Base-by-base conservation (phyloP, 2,329 filamentous ascomycete species). In the Sclerotiophoma versabilis region DNA sequence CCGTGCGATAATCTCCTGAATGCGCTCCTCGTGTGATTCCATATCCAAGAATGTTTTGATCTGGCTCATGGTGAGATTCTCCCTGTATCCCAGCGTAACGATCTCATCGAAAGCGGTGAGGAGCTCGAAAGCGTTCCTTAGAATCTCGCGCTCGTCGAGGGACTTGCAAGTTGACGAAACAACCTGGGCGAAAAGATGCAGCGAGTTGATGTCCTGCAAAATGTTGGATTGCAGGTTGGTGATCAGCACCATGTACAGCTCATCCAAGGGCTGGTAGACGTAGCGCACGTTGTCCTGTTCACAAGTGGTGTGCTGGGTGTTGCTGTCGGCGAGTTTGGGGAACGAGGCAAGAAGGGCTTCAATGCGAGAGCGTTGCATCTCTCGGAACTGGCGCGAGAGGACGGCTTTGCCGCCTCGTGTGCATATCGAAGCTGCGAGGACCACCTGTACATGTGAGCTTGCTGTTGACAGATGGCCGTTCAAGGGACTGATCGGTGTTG, bases 221-320 rank as follows among this genome's bases (percentile, higher is more conserved):
- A 99, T 99, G 80, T 99, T 99, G 77, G 93, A 98, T 82, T 98
- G 95, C 70, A 92, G 90, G 83, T 99, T 99, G 77, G 96, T 99
- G 79, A 99, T 98, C 72, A 99, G 87, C 64, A 99, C 93, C 87
- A 99, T 98, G 85, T 99, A 99, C 62, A 99, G 88, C 82, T 99
- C 96, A 80, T 99, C 96, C 62, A 99, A 85, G 57, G 95, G 96
- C 77, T 99, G 95, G 83, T 99, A 99, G 54, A 99, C 95, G 75
- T 97, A 99, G 80, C 95, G 93, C 72, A 99, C 95, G 81, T 96
- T 98, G 81, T 99, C 96, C 79, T 98, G 93, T 79, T 99, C 95
- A 70, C 98, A 93, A 5, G 91, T 99, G 23, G 95, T 99, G 78
- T 99, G 95, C 79, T 99, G 95, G 46, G 92, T 97, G 58, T 93